These are phyloP conservation scores for Naganishia kalamii DNA, from an alignment of 768 basidiomycete species.

Conservation along the genomic window DNA sequence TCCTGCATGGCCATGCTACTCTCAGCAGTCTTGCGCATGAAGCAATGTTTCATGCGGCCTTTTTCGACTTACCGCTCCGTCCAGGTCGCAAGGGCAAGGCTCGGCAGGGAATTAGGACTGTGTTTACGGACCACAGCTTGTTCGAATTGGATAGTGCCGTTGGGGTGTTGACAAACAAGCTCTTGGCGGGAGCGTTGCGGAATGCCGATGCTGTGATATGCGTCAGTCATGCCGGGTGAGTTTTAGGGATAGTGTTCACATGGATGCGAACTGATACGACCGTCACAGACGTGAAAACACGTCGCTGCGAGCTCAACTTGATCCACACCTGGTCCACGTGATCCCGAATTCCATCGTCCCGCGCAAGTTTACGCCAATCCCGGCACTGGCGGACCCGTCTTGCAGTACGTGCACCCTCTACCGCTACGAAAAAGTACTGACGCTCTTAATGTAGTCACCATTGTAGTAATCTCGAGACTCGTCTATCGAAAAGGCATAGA, in stretches of 20 bases:
- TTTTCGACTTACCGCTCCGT: conserved; percentile 55
- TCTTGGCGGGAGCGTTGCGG: conserved; percentile 73
- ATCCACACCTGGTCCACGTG: conserved; percentile 68
- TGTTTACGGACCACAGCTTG: conserved; percentile 93
- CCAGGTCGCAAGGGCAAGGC: not conserved
- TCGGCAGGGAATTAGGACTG: conserved; percentile 58
- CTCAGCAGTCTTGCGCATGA: conserved; percentile 88
- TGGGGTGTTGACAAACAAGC: conserved; percentile 93
- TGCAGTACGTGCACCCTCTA: conserved; percentile 49
- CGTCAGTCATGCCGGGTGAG: conserved; percentile 91
- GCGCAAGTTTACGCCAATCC: conserved; percentile 70
- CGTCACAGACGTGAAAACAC: conserved; percentile 85
- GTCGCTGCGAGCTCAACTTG: conserved; percentile 74
- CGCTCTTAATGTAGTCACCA: conserved; percentile 60
- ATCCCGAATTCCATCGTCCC: conserved; percentile 89
- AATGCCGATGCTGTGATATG: conserved; percentile 93
- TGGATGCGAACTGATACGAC: not conserved
- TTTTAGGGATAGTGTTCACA: not conserved
- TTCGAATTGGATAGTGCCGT: conserved; percentile 97
- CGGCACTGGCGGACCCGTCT: conserved; percentile 35
- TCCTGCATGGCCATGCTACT: conserved; percentile 87
- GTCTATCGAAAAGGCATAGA: conserved; percentile 96
- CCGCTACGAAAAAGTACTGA: conserved; percentile 8
- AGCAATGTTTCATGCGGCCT: conserved; percentile 78
- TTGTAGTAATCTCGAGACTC: conserved; percentile 81